Evolutionary conservation across 768 basidiomycete genomes (phyloP).

Genomic region (Stropharia rugosoannulata): DNA sequence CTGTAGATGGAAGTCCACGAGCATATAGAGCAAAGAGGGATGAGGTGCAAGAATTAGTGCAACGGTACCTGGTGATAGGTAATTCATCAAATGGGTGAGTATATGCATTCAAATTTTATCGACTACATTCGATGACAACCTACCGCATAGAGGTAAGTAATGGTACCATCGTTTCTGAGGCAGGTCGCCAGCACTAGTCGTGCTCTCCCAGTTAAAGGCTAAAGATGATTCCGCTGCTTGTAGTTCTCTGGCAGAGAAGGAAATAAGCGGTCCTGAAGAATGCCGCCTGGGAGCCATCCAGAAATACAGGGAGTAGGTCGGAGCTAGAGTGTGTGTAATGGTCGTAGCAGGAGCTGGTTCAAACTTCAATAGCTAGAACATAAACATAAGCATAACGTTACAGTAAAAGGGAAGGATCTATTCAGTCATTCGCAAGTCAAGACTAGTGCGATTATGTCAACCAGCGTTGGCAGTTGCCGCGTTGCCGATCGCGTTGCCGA

Average conservation of each 20-base stretch:
- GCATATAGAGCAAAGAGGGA: constrained; percentile 67
- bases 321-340: background rate
- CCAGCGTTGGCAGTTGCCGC: background rate
- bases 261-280: constrained; percentile 18
- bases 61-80: constrained; percentile 34
- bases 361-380: background rate
- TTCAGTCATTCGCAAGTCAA: background rate
- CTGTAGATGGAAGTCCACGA: constrained; percentile 65
- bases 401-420: background rate
- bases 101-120: background rate
- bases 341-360: background rate
- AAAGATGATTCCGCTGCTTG: constrained; percentile 17
- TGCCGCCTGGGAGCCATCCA: constrained; percentile 15
- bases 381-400: background rate
- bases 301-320: background rate
- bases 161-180: constrained; percentile 52
- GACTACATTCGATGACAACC: constrained; percentile 14
- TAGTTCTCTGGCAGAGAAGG: constrained; percentile 19
- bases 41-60: constrained; percentile 68
- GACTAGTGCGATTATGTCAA: background rate
- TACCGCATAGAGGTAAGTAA: constrained; percentile 58
- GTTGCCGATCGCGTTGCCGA: background rate
- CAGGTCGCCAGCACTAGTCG: constrained; percentile 22
- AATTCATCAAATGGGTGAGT: background rate
- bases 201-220: constrained; percentile 13